Evolutionary conservation across 2,329 filamentous ascomycete species (phyloP).

Genomic region (Gyromitra esculenta): DNA sequence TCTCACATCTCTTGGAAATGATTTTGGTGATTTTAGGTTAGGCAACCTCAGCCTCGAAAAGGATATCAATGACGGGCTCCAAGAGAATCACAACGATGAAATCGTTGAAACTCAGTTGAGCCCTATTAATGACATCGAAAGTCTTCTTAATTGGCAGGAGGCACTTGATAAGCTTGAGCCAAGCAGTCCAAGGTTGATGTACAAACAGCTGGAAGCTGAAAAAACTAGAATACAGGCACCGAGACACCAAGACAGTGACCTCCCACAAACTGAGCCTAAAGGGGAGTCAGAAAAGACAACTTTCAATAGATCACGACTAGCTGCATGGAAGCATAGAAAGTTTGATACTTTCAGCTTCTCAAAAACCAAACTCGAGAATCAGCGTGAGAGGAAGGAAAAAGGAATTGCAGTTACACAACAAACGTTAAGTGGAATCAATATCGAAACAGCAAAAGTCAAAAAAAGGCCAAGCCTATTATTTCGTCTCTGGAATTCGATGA

Average conservation of each 20-base stretch:
- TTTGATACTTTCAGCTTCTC: neutral
- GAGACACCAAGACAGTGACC: neutral
- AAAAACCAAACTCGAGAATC: constrained; percentile 6
- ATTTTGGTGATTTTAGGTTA: too few species aligned
- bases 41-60: neutral
- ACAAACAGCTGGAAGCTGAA: neutral
- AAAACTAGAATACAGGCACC: neutral
- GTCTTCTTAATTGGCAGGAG: neutral
- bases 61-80: neutral
- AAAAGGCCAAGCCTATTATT: constrained; percentile 41
- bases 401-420: neutral
- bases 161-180: neutral
- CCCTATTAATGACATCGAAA: neutral
- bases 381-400: constrained; percentile 3
- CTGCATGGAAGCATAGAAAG: constrained; percentile 28
- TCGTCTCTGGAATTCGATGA: constrained; percentile 33
- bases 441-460: constrained; percentile 15
- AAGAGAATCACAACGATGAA: neutral
- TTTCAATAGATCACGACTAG: constrained; percentile 23
- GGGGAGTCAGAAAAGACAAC: neutral
- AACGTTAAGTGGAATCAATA: neutral
- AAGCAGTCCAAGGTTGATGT: neutral
- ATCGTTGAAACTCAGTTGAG: neutral
- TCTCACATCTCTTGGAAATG: neutral
- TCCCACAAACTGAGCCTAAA: neutral